These are phyloP conservation scores for Marasmius fiardii DNA, from an alignment of 1,284 basidiomycete genomes.

Conservation along the genomic window DNA sequence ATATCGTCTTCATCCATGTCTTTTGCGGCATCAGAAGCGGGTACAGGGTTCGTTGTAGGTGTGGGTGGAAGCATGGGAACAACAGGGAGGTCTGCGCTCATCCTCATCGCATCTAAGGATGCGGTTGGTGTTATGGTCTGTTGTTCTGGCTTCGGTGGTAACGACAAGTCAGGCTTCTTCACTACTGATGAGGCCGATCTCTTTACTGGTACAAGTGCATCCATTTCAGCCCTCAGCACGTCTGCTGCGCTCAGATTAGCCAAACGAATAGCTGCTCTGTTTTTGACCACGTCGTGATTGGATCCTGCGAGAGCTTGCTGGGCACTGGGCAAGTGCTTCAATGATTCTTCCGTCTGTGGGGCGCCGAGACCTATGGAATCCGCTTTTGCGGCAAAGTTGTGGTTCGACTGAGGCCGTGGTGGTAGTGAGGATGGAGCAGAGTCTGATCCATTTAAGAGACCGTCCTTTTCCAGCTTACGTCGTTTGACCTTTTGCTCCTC, in stretches of 20 bases:
- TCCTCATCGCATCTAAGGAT: slow-evolving; percentile 1
- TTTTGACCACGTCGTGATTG: slow-evolving; percentile 85
- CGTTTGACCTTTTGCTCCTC: slow-evolving; percentile 89
- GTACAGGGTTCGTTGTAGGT: not conserved
- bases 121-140: slow-evolving; percentile 13
- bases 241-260: slow-evolving; percentile 97
- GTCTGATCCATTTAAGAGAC: slow-evolving; percentile 36
- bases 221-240: slow-evolving; percentile 88
- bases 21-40: not conserved
- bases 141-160: slow-evolving; percentile 34
- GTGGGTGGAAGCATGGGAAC: not conserved
- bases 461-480: slow-evolving; percentile 75
- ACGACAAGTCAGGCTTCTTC: slow-evolving; percentile 27
- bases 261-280: slow-evolving; percentile 86
- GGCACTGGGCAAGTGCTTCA: slow-evolving; percentile 52
- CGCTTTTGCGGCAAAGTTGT: slow-evolving; percentile 70
- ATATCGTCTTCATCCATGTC: slow-evolving; percentile 9
- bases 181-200: slow-evolving; percentile 1
- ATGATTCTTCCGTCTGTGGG: slow-evolving; percentile 50
- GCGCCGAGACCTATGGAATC: slow-evolving; percentile 73
- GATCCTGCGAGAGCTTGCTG: slow-evolving; percentile 71
- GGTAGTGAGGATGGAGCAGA: slow-evolving; percentile 43
- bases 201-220: slow-evolving; percentile 56
- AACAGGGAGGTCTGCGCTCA: slow-evolving; percentile 1
- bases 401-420: slow-evolving; percentile 46